phyloP scores from a whole-genome alignment of 345 rosid genomes.

The Populus tremula region DNA sequence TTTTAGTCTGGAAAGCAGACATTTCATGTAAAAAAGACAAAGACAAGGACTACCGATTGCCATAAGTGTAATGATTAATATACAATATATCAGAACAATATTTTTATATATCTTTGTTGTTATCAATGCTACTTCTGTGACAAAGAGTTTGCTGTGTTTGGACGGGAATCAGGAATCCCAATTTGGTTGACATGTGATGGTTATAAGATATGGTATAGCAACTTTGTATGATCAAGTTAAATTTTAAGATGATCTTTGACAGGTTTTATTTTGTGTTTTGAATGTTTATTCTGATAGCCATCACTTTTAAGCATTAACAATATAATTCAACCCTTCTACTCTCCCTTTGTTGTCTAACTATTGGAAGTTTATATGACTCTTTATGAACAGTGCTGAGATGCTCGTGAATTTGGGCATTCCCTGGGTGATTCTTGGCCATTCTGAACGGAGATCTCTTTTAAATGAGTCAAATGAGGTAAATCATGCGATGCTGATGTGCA shows the following conservation, averaged over 20 bases:
- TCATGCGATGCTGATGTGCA: background rate
- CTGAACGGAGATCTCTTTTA: constrained; percentile 59
- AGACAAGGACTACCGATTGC: background rate
- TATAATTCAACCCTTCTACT: background rate
- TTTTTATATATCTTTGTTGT: background rate
- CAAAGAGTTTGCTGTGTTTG: background rate
- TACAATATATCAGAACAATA: background rate
- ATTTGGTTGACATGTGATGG: background rate
- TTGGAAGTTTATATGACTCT: background rate
- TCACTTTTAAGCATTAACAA: background rate
- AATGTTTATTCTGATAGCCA: background rate
- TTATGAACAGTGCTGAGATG: constrained; percentile 57
- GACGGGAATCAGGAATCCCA: background rate
- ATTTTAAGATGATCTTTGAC: background rate
- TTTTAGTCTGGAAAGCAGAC: background rate
- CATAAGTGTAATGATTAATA: background rate
- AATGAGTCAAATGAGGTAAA: constrained; percentile 55
- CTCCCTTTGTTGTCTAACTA: background rate
- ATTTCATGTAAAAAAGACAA: background rate
- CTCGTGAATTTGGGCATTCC: constrained; percentile 56
- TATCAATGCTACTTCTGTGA: background rate
- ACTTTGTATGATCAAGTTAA: background rate
- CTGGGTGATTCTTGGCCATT: constrained; percentile 71
- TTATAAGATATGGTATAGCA: background rate
- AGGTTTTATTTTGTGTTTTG: background rate